phyloP scores from a whole-genome alignment of 179 eudicot genomes.

The Vitellaria paradoxa region DNA sequence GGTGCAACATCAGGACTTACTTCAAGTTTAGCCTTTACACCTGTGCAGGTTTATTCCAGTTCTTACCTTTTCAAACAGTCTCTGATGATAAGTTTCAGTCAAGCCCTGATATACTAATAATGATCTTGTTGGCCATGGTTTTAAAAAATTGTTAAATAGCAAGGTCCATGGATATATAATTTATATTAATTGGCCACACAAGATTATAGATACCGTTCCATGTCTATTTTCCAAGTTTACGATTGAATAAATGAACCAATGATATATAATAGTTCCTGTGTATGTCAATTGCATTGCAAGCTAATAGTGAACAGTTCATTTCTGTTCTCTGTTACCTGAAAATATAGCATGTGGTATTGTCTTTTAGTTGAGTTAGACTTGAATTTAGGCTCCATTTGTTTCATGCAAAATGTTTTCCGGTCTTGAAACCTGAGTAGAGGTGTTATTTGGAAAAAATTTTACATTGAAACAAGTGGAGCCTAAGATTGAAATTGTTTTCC shows the following conservation, averaged over 20 bases:
- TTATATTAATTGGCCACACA: not conserved
- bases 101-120: not conserved
- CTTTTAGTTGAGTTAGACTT: not conserved
- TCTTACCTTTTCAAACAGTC: not conserved
- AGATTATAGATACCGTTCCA: not conserved
- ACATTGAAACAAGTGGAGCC: too few relatives aligned
- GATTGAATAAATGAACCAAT: too few relatives aligned
- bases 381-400: not conserved
- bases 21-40: constrained; percentile 97
- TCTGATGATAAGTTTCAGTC: not conserved
- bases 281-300: too few relatives aligned
- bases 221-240: not conserved
- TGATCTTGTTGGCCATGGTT: not conserved
- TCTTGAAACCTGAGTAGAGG: too few relatives aligned
- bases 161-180: not conserved
- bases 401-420: too few relatives aligned
- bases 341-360: not conserved
- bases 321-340: not conserved
- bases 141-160: not conserved
- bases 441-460: too few relatives aligned
- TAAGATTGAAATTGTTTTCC: not conserved
- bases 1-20: constrained; percentile 92
- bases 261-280: too few relatives aligned
- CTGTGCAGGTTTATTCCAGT: constrained; percentile 70
- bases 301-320: too few relatives aligned